These are phyloP conservation scores for Blepharisma stoltei DNA, from an alignment of 73 alveolate genomes.

Conservation along the genomic window DNA sequence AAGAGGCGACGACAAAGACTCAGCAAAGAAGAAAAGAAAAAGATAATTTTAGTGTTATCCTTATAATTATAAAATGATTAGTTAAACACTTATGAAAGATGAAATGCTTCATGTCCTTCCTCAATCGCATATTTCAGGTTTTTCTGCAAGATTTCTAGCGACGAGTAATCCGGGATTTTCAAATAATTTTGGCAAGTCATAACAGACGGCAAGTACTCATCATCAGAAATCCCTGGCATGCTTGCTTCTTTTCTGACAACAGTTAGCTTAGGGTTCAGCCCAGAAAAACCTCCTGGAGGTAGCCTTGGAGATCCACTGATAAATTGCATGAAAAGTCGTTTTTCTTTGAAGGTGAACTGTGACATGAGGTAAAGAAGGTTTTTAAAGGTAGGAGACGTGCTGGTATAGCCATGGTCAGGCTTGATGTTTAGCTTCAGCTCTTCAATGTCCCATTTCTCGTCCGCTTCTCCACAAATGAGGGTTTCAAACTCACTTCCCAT, in stretches of 20 bases:
- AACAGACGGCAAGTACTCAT: slow-evolving; percentile 72
- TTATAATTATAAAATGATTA: no score
- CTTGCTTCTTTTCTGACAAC: slow-evolving; percentile 76
- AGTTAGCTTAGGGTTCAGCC: slow-evolving; percentile 90
- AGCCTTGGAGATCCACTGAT: slow-evolving; percentile 89
- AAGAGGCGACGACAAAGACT: slow-evolving; percentile 17
- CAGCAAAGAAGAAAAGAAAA: slow-evolving; percentile 11
- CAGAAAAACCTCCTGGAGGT: slow-evolving; percentile 93
- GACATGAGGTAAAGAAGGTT: slow-evolving; percentile 34
- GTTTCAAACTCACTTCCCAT: slow-evolving; percentile 71
- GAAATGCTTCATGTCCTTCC: slow-evolving; percentile 79
- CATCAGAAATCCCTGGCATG: slow-evolving; percentile 37
- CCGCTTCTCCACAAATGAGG: slow-evolving; percentile 62
- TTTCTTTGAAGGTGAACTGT: slow-evolving; percentile 48
- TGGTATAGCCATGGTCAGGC: slow-evolving; percentile 84
- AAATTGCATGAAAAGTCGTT: slow-evolving; percentile 70
- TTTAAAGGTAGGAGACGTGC: slow-evolving; percentile 52
- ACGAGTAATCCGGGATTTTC: slow-evolving; percentile 89
- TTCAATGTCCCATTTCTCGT: slow-evolving; percentile 60
- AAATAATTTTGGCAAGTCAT: slow-evolving; percentile 84
- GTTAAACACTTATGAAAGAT: not conserved
- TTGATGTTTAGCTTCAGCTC: slow-evolving; percentile 53
- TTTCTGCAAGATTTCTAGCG: slow-evolving; percentile 46
- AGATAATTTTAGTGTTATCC: not conserved
- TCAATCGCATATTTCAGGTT: slow-evolving; percentile 68